Percentiles rank a stretch among this genome's conserved stretches.
Conservation (phyloP, 176 grass and related monocot genomes). For the Typha latifolia region DNA sequence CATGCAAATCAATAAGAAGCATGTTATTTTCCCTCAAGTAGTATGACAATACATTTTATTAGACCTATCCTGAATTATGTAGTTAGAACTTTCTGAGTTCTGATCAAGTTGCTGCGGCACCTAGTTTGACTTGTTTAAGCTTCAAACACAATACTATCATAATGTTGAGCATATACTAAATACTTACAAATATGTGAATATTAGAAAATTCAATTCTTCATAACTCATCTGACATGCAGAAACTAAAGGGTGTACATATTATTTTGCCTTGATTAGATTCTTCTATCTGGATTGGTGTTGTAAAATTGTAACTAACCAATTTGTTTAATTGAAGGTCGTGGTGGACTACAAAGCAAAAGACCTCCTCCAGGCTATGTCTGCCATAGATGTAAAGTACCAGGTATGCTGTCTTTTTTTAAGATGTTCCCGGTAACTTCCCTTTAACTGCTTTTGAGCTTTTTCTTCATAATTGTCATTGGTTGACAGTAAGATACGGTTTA, state of each 20-base stretch:
- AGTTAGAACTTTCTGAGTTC: too few species aligned
- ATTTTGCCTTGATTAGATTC: background rate
- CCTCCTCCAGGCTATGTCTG: slow-evolving; percentile 50
- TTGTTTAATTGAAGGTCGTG: slow-evolving; percentile 28
- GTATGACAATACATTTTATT: too few species aligned
- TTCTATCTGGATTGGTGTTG: slow-evolving; percentile 1
- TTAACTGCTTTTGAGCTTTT: background rate
- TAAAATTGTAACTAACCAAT: background rate
- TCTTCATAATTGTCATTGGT: too few species aligned
- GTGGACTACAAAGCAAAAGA: slow-evolving; percentile 27
- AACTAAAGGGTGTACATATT: too few species aligned
- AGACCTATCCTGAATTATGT: too few species aligned
- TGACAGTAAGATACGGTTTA: background rate
- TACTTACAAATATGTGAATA: too few species aligned
- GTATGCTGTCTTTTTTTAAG: background rate
- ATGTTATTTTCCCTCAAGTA: too few species aligned
- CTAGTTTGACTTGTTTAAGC: background rate
- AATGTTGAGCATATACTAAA: too few species aligned
- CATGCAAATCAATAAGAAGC: too few species aligned
- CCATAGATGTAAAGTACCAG: slow-evolving; percentile 38
- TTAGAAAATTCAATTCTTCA: too few species aligned
- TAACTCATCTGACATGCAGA: too few species aligned
- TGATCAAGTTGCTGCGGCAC: too few species aligned
- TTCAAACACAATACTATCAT: background rate
- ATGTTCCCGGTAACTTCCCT: background rate